Percentiles rank a stretch among this genome's conserved stretches.
These are phyloP conservation scores for Pulicaria dysenterica DNA, from an alignment of 129 eudicot species.

Conservation along the genomic window DNA sequence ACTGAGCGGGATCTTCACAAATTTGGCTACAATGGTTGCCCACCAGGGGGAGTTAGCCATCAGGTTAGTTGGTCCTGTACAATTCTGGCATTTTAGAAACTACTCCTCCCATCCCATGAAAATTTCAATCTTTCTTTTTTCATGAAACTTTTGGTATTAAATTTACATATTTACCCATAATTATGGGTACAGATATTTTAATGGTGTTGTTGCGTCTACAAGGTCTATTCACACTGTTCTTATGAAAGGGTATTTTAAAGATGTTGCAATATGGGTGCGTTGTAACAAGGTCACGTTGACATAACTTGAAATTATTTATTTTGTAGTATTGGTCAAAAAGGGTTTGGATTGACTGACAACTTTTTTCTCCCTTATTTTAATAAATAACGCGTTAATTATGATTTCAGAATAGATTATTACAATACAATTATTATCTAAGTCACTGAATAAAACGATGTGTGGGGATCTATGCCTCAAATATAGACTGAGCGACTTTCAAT, in stretches of 20 bases:
- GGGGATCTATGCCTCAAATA: not conserved
- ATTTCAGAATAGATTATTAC: not conserved
- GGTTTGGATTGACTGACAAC: not conserved
- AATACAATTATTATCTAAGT: too few species aligned
- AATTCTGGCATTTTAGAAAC: too few species aligned
- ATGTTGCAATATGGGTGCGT: not conserved
- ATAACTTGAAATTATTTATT: not conserved
- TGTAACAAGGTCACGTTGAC: not conserved
- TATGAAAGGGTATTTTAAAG: not conserved
- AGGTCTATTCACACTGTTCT: conserved; percentile 1
- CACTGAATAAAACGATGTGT: not conserved
- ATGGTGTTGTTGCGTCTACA: not conserved
- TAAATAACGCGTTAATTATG: not conserved
- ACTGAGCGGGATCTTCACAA: conserved; percentile 75
- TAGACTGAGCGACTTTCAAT: not conserved
- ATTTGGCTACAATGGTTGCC: conserved; percentile 82
- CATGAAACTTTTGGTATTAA: too few species aligned
- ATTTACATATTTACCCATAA: not conserved
- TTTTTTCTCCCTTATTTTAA: not conserved
- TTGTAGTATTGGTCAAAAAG: not conserved
- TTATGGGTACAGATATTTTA: not conserved
- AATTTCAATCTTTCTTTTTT: too few species aligned
- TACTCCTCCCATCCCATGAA: too few species aligned
- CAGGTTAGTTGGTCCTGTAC: conserved; percentile 42
- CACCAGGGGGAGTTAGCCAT: conserved; percentile 85